Base-by-base conservation (phyloP, 2,329 filamentous ascomycete genomes). In the Claviceps quebecensis region DNA sequence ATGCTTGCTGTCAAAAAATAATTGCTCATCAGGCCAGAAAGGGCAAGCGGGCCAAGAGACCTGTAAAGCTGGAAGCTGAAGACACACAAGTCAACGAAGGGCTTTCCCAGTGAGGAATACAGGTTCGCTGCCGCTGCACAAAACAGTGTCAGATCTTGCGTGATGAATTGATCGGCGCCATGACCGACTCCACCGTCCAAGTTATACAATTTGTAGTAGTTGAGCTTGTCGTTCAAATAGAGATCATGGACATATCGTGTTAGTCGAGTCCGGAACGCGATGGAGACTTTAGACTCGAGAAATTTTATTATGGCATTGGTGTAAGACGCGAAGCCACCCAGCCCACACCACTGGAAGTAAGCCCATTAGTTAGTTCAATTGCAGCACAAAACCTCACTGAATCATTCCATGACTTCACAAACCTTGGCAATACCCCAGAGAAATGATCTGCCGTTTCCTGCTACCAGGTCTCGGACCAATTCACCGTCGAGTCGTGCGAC, bases 261-360 rank as follows among this genome's bases (percentile, higher is more conserved):
- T 14, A 98, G 75, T 11, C 93, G 81, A 4, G 93, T 98, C 43
- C 93, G 83, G 76, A 98, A 98, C 37, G 94, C 91, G 58, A 98
- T 98, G 6, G 91, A 95, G 50, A 98, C 89, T 72, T 98, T 98
- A 48, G 87, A 91, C 68, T 98, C 91, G 56, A 98, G 77, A 69
- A 87, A 98, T 68, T 97, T 97, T 74, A 98, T 98, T 86, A 94
- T 96, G 51, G 91, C 89, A 67, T 98, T 98, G 48, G 91, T 96
- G 63, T 98, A 98, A 0, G 91, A 95, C 8, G 90, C 91, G 56
- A 97, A 83, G 2, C 86, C 87, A 43, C 93, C 93, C 38, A 98
- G 83, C 3, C 91, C 89, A 57, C 90, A 89, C 93, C 93, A 98
- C 74, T 81, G 49, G 45, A 48, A 56, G 39, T 29, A 50, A 46